Percentiles rank a stretch among this genome's conserved stretches.
Conservation (phyloP, 73 alveolate genomes). For the Paramecium sexaurelia region DNA sequence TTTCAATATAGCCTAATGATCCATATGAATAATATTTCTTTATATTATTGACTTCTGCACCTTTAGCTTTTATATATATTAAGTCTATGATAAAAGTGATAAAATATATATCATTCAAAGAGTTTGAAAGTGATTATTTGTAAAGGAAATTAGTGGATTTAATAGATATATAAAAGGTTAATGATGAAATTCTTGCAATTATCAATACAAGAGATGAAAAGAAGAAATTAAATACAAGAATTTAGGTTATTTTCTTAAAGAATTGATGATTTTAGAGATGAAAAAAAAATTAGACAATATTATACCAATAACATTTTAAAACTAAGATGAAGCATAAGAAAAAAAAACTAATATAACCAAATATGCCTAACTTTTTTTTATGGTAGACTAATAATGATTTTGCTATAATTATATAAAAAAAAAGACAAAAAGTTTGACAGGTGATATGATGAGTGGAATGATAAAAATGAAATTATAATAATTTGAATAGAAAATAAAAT, state of each 20-base stretch:
- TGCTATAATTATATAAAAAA: neutral
- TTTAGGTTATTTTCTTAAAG: neutral
- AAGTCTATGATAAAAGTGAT: neutral
- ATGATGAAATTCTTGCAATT: neutral
- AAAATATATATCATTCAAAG: neutral
- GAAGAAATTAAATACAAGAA: neutral
- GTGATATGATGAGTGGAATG: neutral
- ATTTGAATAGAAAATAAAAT: conserved; percentile 64
- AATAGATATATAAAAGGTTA: neutral
- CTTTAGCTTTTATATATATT: neutral
- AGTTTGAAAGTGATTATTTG: neutral
- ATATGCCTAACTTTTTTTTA: neutral
- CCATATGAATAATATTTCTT: neutral
- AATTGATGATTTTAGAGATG: neutral
- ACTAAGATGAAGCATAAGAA: neutral
- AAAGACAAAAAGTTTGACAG: neutral
- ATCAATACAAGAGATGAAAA: neutral
- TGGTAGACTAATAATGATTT: neutral
- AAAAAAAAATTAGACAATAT: too few relatives aligned
- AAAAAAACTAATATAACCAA: neutral
- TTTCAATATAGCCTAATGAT: neutral
- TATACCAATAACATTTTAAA: neutral
- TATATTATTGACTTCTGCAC: neutral
- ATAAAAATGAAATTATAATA: neutral
- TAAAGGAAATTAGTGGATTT: neutral